Evolutionary conservation across 2,329 filamentous ascomycete genomes (phyloP).

Genomic region (Colletotrichum horii): DNA sequence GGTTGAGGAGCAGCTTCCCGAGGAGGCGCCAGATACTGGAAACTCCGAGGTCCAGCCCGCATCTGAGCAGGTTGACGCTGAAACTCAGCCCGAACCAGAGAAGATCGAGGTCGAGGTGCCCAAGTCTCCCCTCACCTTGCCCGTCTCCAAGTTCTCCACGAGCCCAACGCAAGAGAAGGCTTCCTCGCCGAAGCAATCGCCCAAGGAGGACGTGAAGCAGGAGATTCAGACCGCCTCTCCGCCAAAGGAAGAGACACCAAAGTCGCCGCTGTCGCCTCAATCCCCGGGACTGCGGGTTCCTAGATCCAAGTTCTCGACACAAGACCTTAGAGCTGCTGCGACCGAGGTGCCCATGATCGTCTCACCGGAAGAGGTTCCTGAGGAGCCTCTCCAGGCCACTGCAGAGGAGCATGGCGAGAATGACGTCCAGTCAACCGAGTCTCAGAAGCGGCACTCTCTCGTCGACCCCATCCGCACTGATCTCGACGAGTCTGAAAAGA

Average conservation of each 20-base stretch:
- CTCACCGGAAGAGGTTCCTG: neutral
- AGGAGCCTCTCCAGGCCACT: conserved; percentile 7
- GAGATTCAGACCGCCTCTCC: neutral
- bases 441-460: conserved; percentile 38
- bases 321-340: conserved; percentile 33
- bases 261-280: conserved; percentile 1
- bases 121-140: conserved; percentile 7
- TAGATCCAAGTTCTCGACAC: conserved; percentile 50
- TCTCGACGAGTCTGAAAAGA: conserved; percentile 37
- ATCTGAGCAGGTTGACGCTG: neutral
- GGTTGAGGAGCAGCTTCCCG: neutral
- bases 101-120: neutral
- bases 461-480: conserved; percentile 64
- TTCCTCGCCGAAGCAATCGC: neutral
- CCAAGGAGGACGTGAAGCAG: neutral
- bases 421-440: conserved; percentile 30
- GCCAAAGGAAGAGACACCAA: conserved; percentile 24
- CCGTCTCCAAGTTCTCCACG: conserved; percentile 21
- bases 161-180: conserved; percentile 9
- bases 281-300: conserved; percentile 33
- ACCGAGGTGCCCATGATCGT: conserved; percentile 21
- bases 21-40: neutral
- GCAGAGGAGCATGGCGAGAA: conserved; percentile 25
- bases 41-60: neutral
- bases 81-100: neutral